Evolutionary conservation across 1,284 basidiomycete genomes (phyloP), one percentile per base, ranked within the genome.

Genomic region (Kalmanozyma brasiliensis): DNA sequence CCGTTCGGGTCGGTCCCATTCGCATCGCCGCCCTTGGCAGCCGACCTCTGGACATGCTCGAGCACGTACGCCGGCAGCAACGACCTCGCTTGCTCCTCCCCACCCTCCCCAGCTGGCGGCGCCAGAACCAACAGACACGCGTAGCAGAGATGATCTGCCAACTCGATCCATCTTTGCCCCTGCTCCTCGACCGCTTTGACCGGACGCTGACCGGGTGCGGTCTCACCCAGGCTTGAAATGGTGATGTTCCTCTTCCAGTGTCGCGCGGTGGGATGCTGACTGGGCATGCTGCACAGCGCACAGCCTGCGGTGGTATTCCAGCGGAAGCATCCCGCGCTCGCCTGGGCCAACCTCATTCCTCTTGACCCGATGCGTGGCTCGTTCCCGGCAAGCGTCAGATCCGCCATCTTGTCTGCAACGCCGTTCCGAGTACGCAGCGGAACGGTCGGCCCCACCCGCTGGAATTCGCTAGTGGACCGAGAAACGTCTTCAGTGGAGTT

Each of bases 161-260:
- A 26, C 5, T 56, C 52, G 13, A 72, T 42, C 44, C 42, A 59
- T 9, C 29, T 35, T 16, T 22, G 24, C n/a, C 24, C 40, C 3
- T 4, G 3, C 9, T 33, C 24, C 3, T 19, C 14, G 8, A 20
- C 17, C n/a, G 17, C 16, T 29, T 13, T n/a, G 33, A 26, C 8
- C 5, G 3, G 26, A 3, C 44, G 46, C 22, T 37, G 17, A 16
- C n/a, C 24, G 2, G 56, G 52, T 13, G 48, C 56, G 9, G 52
- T 55, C 29, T 67, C 52, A n/a, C 34, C 30, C 14, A 60, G 51
- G 19, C 52, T 44, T n/a, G 55, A 57, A 13, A 79, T 76, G 16
- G 71, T 74, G 33, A 72, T 75, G 35, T 72, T 42, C n/a, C 63
- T 48, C 55, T 73, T 77, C 78, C 79, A 80, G 14, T 56, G 52